Conservation (phyloP, 2,329 filamentous ascomycete genomes). For the Thielaviopsis musarum region DNA sequence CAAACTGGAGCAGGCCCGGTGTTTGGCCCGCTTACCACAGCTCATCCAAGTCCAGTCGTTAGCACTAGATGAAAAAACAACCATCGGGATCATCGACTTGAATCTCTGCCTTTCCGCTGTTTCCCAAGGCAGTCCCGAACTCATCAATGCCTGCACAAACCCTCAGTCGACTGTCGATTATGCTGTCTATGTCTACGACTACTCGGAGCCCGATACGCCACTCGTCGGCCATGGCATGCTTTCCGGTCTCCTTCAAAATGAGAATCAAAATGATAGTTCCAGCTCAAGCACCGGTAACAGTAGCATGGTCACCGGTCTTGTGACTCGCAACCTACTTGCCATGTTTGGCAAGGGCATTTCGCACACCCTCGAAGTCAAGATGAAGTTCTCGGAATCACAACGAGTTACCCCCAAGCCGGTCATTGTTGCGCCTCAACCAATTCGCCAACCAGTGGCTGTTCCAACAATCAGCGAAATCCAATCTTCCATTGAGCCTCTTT, state of each 20-base stretch:
- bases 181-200: constrained; percentile 94
- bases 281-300: constrained; percentile 19
- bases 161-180: constrained; percentile 62
- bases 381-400: constrained; percentile 67
- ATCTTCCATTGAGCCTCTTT: constrained; percentile 19
- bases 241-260: constrained; percentile 51
- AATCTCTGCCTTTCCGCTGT: constrained; percentile 77
- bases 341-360: constrained; percentile 69
- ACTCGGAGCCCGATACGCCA: constrained; percentile 84
- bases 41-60: constrained; percentile 66
- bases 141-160: constrained; percentile 22
- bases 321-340: constrained; percentile 71
- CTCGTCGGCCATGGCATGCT: constrained; percentile 92
- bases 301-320: constrained; percentile 71
- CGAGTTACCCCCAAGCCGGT: constrained; percentile 23
- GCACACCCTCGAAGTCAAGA: constrained; percentile 83
- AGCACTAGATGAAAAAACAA: constrained; percentile 58
- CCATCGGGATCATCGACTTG: constrained; percentile 78
- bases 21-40: constrained; percentile 71
- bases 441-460: not conserved
- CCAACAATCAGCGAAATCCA: not conserved
- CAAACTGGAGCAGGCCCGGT: constrained; percentile 71
- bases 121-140: constrained; percentile 62
- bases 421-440: not conserved
- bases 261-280: constrained; percentile 22